phyloP scores from a whole-genome alignment of 192 early-diverging fungal genomes.

The Entophlyctis luteolus region DNA sequence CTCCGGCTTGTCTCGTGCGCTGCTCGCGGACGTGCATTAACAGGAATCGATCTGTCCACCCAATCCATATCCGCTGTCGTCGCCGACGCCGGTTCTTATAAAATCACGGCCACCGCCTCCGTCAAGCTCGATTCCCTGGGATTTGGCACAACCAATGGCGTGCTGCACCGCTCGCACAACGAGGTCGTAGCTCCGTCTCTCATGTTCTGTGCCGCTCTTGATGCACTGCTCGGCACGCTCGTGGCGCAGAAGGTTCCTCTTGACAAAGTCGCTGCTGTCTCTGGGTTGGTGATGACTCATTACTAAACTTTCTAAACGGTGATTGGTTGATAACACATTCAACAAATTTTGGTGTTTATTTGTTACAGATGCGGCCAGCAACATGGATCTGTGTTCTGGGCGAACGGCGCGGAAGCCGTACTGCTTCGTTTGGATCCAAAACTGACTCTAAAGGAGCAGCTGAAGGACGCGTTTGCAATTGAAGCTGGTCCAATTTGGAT shows the following conservation, averaged over 20 bases:
- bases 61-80: conserved; percentile 1
- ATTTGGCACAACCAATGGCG: conserved; percentile 1
- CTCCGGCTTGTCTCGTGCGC: too few relatives aligned
- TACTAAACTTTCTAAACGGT: background rate
- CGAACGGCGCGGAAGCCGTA: conserved; percentile 36
- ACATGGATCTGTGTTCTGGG: conserved; percentile 84
- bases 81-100: conserved; percentile 23
- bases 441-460: conserved; percentile 43
- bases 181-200: conserved; percentile 63
- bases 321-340: background rate
- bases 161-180: background rate
- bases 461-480: conserved; percentile 55
- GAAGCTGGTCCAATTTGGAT: conserved; percentile 55
- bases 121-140: background rate
- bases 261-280: conserved; percentile 58
- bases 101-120: background rate
- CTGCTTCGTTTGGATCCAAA: conserved; percentile 40
- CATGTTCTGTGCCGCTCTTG: conserved; percentile 77
- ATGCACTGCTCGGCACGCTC: conserved; percentile 55
- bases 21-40: too few relatives aligned
- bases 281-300: conserved; percentile 42
- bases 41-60: conserved; percentile 14
- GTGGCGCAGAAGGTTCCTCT: conserved; percentile 31
- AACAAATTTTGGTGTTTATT: background rate
- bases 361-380: conserved; percentile 52